These are phyloP conservation scores for Aspergillus proliferans DNA, from an alignment of 2,329 filamentous ascomycete genomes.

Conservation along the genomic window DNA sequence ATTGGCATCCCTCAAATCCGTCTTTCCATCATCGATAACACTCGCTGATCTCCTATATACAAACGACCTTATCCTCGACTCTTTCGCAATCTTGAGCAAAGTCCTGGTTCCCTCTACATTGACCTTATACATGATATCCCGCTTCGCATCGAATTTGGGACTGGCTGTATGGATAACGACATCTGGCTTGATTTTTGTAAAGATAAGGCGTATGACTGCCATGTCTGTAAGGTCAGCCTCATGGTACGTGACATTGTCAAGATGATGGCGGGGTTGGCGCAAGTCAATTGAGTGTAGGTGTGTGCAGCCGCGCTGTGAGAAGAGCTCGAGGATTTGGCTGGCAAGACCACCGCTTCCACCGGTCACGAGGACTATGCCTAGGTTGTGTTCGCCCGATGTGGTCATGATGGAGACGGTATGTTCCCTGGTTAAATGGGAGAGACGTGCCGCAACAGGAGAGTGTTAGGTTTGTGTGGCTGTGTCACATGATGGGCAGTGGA, in stretches of 20 bases:
- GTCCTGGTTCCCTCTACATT: not conserved
- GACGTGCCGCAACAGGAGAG: too few relatives aligned
- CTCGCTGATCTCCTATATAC: too few relatives aligned
- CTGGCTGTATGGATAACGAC: not conserved
- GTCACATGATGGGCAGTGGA: too few relatives aligned
- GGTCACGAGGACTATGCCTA: not conserved
- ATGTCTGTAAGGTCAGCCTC: not conserved
- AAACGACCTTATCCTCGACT: not conserved
- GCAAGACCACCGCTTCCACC: not conserved
- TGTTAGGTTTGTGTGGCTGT: too few relatives aligned
- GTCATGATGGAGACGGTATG: not conserved
- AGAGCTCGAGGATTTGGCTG: not conserved
- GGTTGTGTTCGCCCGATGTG: not conserved
- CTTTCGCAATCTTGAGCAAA: not conserved
- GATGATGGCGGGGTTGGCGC: not conserved
- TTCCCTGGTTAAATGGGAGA: too few relatives aligned
- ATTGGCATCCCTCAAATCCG: too few relatives aligned
- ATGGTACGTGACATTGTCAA: not conserved
- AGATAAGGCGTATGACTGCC: not conserved
- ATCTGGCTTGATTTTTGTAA: not conserved
- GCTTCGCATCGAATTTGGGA: not conserved
- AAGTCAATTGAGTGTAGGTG: not conserved
- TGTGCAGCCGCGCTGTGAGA: not conserved
- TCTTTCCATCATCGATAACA: too few relatives aligned
- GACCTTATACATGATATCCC: not conserved